Conservation (phyloP, 2,329 filamentous ascomycete genomes). For the Fusarium oligoseptatum region DNA sequence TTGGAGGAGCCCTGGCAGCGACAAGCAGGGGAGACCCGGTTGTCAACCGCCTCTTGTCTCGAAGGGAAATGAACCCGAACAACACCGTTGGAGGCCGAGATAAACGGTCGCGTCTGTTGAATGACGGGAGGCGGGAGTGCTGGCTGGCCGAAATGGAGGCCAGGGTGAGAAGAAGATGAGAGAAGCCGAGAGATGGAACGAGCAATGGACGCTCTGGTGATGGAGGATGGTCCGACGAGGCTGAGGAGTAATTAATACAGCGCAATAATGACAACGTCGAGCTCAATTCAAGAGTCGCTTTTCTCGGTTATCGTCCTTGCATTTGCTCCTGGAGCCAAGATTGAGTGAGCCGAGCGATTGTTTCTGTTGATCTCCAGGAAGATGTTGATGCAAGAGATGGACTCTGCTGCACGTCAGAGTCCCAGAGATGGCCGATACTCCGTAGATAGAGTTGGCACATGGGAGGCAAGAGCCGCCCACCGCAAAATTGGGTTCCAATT, state of each 20-base stretch:
- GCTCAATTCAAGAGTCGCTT: background rate
- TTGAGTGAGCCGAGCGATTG: background rate
- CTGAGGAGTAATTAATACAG: background rate
- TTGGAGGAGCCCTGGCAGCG: slow-evolving; percentile 12
- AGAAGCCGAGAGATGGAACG: background rate
- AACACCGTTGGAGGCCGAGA: slow-evolving; percentile 2
- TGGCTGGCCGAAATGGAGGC: background rate
- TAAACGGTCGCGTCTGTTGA: slow-evolving; percentile 2
- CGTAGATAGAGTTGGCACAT: slow-evolving; percentile 24
- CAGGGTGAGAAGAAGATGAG: background rate
- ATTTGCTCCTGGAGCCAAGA: background rate
- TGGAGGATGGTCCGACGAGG: background rate
- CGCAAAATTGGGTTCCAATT: slow-evolving; percentile 9
- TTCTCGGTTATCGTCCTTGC: slow-evolving; percentile 9
- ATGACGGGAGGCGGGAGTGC: background rate
- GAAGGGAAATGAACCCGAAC: slow-evolving; percentile 11
- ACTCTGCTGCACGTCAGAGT: slow-evolving; percentile 3
- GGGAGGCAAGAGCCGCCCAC: slow-evolving; percentile 1
- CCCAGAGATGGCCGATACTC: background rate
- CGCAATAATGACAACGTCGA: background rate
- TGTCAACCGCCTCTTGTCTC: slow-evolving; percentile 15
- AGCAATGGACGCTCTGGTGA: background rate
- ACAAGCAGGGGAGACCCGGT: slow-evolving; percentile 46
- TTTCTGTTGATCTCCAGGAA: background rate
- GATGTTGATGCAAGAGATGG: slow-evolving; percentile 12